A percentile compares a stretch with the other conserved stretches of the same genome.
phyloP scores from a whole-genome alignment of 257 asterid species.

The Craterostigma plantagineum region DNA sequence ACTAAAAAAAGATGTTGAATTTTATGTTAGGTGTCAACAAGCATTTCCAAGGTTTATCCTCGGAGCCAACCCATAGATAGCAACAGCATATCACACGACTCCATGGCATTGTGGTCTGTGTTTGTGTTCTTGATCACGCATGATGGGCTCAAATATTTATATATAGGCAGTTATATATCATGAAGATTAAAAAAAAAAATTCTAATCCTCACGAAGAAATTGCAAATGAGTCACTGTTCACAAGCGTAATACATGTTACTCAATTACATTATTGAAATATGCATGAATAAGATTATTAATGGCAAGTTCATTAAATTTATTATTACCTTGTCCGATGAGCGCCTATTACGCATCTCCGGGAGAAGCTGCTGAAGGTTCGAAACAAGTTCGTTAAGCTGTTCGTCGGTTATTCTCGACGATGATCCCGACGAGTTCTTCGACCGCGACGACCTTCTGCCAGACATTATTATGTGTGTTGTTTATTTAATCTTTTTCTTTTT shows the following conservation, averaged over 20 bases:
- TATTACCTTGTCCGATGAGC: slow-evolving; percentile 37
- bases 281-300: neutral
- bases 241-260: too few relatives aligned
- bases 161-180: neutral
- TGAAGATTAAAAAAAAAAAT: neutral
- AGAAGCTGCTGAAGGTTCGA: slow-evolving; percentile 46
- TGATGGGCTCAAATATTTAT: neutral
- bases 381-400: slow-evolving; percentile 41
- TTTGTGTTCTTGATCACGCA: neutral
- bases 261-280: too few relatives aligned
- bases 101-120: slow-evolving; percentile 14
- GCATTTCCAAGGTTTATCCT: slow-evolving; percentile 25
- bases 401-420: slow-evolving; percentile 31
- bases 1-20: slow-evolving; percentile 13
- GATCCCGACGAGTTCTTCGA: slow-evolving; percentile 40
- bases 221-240: too few relatives aligned
- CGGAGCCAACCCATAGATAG: slow-evolving; percentile 7
- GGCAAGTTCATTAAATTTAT: too few relatives aligned
- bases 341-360: slow-evolving; percentile 30
- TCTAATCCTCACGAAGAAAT: neutral
- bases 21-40: slow-evolving; percentile 13
- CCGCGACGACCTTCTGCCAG: slow-evolving; percentile 34
- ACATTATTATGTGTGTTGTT: slow-evolving; percentile 13
- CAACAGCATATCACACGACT: too few relatives aligned
- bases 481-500: too few relatives aligned